Evolutionary conservation across 2,329 filamentous ascomycete species (phyloP).

Genomic region (Cryoendolithus antarcticus): DNA sequence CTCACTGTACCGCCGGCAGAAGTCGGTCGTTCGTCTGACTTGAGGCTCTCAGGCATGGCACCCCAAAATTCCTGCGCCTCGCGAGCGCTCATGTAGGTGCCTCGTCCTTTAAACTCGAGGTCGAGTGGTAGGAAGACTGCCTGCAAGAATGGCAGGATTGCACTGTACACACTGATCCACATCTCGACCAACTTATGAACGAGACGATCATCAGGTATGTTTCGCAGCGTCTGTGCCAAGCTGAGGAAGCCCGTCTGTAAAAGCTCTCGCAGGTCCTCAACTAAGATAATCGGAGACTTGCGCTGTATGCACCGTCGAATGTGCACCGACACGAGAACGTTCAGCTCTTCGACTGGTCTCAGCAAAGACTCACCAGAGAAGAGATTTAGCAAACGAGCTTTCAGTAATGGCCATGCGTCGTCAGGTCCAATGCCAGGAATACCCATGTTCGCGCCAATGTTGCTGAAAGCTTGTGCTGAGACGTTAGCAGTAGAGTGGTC

Average conservation of each 20-base stretch:
- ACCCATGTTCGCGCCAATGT: slow-evolving; percentile 35
- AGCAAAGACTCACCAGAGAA: slow-evolving; percentile 73
- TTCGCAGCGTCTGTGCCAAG: slow-evolving; percentile 69
- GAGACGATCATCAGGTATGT: slow-evolving; percentile 72
- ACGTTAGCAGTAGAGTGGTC: slow-evolving; percentile 14
- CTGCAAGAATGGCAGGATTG: slow-evolving; percentile 84
- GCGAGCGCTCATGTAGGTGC: slow-evolving; percentile 61
- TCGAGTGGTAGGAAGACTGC: slow-evolving; percentile 89
- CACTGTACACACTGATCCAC: slow-evolving; percentile 87
- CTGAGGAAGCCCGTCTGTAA: slow-evolving; percentile 72
- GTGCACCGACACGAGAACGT: slow-evolving; percentile 65
- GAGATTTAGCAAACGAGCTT: slow-evolving; percentile 61
- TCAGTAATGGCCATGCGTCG: slow-evolving; percentile 72
- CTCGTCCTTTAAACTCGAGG: slow-evolving; percentile 78
- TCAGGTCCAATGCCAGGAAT: slow-evolving; percentile 43
- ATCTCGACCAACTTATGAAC: slow-evolving; percentile 83
- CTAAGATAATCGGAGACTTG: slow-evolving; percentile 54
- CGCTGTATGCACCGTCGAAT: slow-evolving; percentile 67
- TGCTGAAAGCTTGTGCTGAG: slow-evolving; percentile 29
- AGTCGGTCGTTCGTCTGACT: slow-evolving; percentile 30
- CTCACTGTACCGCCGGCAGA: slow-evolving; percentile 27
- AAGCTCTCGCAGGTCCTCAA: slow-evolving; percentile 66
- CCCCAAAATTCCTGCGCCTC: slow-evolving; percentile 89
- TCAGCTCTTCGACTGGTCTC: slow-evolving; percentile 74
- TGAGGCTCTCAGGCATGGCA: slow-evolving; percentile 40